These are phyloP conservation scores for Xylaria sp. DNA, from an alignment of 2,329 filamentous ascomycete species.

Conservation along the genomic window DNA sequence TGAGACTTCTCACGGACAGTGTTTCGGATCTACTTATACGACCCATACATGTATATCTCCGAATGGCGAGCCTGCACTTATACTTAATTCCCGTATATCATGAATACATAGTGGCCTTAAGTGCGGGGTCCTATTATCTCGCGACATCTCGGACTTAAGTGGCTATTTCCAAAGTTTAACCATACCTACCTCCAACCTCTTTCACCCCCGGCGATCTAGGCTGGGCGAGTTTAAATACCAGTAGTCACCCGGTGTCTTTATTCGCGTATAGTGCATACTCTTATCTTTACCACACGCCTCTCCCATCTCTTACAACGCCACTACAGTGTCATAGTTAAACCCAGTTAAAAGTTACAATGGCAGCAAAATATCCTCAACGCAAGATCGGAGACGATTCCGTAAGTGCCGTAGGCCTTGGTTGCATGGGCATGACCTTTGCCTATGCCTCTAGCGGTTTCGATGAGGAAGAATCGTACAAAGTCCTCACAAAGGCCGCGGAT, in stretches of 20 bases:
- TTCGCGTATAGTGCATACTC: not conserved
- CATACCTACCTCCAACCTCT: not conserved
- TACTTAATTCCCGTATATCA: not conserved
- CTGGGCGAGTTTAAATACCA: not conserved
- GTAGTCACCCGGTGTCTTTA: not conserved
- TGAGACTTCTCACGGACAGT: not conserved
- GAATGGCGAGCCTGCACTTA: not conserved
- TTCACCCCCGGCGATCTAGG: not conserved
- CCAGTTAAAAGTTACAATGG: conserved; percentile 37
- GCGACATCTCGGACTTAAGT: conserved; percentile 34
- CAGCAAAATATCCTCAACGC: conserved; percentile 51
- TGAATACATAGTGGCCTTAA: no score
- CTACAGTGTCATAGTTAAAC: not conserved
- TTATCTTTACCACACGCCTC: not conserved
- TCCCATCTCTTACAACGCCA: not conserved
- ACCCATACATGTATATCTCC: not conserved
- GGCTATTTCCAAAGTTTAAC: conserved; percentile 8
- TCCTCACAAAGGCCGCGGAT: conserved; percentile 45
- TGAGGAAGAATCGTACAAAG: conserved; percentile 44
- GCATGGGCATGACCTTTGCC: conserved; percentile 57
- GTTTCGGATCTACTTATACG: not conserved
- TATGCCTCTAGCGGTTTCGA: conserved; percentile 50
- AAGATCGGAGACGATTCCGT: conserved; percentile 56
- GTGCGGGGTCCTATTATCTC: conserved; percentile 8
- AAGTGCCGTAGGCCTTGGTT: conserved; percentile 59